Base-by-base conservation (phyloP, 768 basidiomycete genomes). In the Psilocybe cubensis region DNA sequence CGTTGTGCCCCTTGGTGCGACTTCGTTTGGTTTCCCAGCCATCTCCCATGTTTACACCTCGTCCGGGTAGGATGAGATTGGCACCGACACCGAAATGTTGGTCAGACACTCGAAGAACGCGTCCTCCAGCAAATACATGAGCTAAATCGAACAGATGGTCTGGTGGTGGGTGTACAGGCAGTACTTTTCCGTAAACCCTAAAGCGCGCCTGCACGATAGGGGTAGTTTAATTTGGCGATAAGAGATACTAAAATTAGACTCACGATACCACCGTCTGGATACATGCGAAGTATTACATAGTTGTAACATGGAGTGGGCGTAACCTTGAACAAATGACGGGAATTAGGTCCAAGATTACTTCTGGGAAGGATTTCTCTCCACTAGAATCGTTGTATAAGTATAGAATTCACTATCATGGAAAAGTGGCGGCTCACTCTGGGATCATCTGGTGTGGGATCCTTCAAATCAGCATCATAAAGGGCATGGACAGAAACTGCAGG, bases 1-100 rank as follows among this genome's bases (percentile, higher is more conserved):
- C 96, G 45, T 86, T 91, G 72, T 95, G 94, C 35, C 82, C 93
- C 52, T 82, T 81, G 41, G 75, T 78, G 52, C 92, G 81, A 66
- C 91, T 96, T 59, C 97, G 81, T 70, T 91, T 94, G 3, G 96
- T 98, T 74, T 99, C 97, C 97, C 97, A 99, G 3, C 97, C 97
- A 68, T 97, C 96, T 4, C 95, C 87, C 94, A 99, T 99, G 66
- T 96, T 89, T 68, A 87, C 88, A 24, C 92, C 96, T 71, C 96
- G 76, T 25, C 96, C 96, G 1, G 96, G 96, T 35, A 97, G 77
- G 45, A 98, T 85, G 58, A 99, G 76, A 71, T 99, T 98, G 3
- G 88, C 83, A 3, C 95, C 96, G 9, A 91, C 83, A 20, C 95
- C 96, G 64, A 92, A 99, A 75, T 99, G 96, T 68, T 98, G 94